Base-by-base conservation (phyloP, 2,329 filamentous ascomycete genomes). In the Colletotrichum tropicicola region DNA sequence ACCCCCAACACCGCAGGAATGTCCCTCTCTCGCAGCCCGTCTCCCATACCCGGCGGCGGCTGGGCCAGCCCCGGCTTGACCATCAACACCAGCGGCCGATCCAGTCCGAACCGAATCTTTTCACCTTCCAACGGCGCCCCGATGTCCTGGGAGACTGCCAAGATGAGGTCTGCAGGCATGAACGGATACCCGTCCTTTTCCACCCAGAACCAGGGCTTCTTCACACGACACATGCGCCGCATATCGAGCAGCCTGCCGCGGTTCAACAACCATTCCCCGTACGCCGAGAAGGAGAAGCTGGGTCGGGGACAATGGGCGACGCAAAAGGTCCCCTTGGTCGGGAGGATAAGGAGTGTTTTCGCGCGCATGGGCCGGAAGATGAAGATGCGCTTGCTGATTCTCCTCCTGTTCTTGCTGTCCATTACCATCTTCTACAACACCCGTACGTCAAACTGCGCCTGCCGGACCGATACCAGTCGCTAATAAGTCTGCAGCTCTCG, bases 11-110 rank as follows among this genome's bases (percentile, higher is more conserved):
- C 78, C 70, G 79, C 82, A 72, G 80, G 81, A 72, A 97, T 97
- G 94, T 92, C 92, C 70, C 82, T 95, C 68, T 96, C 94, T 70
- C 89, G 93, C 79, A 97, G 93, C 74, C 93, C 94, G 53, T 97
- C 93, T 59, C 95, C 94, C 67, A 87, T 89, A 68, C 91, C 89
- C 67, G 91, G 92, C 72, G 93, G 93, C 74, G 94, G 94, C 71
- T 98, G 95, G 94, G 89, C 92, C 60, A 96, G 91, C 79, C 93
- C 92, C 59, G 92, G 90, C 68, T 85, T 93, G 74, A 91, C 88
- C 73, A 89, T 91, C 66, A 89, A 88, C 69, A 77, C 81, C 63
- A 92, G 91, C 76, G 91, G 91, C 67, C 86, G 87, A 70, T 88
- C 88, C 37, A 93, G 89, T 74, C 91, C 92, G 70, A 81, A 79